Evolutionary conservation across 192 early-diverging fungal species (phyloP).

Genomic region (Fimicolochytrium jonesii): DNA sequence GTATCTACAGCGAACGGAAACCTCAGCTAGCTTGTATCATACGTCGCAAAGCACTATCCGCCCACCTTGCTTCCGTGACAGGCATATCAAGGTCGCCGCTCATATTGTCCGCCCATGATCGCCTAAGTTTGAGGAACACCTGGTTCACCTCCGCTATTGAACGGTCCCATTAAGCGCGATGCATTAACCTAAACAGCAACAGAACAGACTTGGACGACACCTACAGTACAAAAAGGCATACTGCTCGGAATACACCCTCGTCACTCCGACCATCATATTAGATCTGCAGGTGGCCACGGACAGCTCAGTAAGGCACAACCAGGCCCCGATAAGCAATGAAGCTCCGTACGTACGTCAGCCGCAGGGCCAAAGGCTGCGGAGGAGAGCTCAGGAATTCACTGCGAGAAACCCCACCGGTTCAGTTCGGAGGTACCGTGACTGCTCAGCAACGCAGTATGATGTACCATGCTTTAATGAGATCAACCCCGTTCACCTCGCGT

Average conservation of each 20-base stretch:
- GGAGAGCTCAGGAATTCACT: constrained; percentile 38
- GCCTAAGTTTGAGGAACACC: constrained; percentile 17
- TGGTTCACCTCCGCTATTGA: constrained; percentile 30
- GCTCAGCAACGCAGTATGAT: too few species aligned
- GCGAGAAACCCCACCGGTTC: neutral
- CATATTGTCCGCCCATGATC: constrained; percentile 7
- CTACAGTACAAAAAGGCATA: constrained; percentile 52
- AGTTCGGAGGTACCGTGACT: too few species aligned
- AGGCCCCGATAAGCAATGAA: too few species aligned
- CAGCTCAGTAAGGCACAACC: neutral
- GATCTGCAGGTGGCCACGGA: constrained; percentile 22
- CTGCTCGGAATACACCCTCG: constrained; percentile 51
- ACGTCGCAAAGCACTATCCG: too few species aligned
- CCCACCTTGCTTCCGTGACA: constrained; percentile 10
- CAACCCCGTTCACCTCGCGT: constrained; percentile 50
- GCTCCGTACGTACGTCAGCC: constrained; percentile 41
- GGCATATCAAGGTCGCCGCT: constrained; percentile 20
- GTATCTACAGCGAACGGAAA: constrained; percentile 1
- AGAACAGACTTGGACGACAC: too few species aligned
- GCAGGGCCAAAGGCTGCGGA: constrained; percentile 51
- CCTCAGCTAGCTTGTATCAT: too few species aligned
- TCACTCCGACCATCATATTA: constrained; percentile 56
- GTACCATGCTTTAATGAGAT: constrained; percentile 47
- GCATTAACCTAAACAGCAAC: too few species aligned
- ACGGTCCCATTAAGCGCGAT: too few species aligned